A percentile compares a stretch with the other conserved stretches of the same genome.
Conservation (phyloP, 306 rosid species). For the Vachellia collinsii region DNA sequence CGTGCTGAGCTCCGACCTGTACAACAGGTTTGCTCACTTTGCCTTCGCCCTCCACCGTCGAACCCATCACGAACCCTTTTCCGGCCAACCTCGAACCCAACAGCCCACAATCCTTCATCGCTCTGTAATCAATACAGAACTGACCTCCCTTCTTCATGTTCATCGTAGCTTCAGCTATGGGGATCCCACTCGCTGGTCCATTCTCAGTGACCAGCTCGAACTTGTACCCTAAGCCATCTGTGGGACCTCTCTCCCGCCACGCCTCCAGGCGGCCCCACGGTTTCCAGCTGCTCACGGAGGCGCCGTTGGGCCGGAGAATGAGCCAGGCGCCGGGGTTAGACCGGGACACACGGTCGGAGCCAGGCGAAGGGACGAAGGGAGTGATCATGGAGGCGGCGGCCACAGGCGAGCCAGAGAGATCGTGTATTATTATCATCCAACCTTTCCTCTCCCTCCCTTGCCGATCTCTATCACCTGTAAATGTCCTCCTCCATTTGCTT, state of each 20-base stretch:
- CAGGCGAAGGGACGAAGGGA: conserved; percentile 89
- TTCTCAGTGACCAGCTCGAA: conserved; percentile 72
- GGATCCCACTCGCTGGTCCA: conserved; percentile 55
- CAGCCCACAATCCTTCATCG: conserved; percentile 45
- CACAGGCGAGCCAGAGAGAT: conserved; percentile 87
- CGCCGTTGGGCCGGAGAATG: conserved; percentile 79
- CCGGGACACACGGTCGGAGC: conserved; percentile 79
- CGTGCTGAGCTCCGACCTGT: conserved; percentile 85
- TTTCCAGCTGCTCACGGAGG: conserved; percentile 80
- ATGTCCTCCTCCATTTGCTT: conserved; percentile 71
- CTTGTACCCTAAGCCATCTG: conserved; percentile 85
- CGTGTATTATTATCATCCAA: conserved; percentile 89
- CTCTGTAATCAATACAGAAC: conserved; percentile 70
- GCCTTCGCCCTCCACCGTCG: conserved; percentile 87
- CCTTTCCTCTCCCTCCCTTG: conserved; percentile 86
- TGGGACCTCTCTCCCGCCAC: conserved; percentile 84
- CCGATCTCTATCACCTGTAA: conserved; percentile 56
- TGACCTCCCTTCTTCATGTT: conserved; percentile 74
- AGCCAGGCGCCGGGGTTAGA: conserved; percentile 97
- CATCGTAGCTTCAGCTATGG: conserved; percentile 83
- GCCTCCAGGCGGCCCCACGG: conserved; percentile 97
- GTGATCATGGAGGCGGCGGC: conserved; percentile 94
- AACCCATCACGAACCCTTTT: conserved; percentile 84
- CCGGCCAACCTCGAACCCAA: conserved; percentile 52
- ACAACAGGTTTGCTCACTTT: conserved; percentile 80